Conservation (phyloP, 768 basidiomycete genomes). For the Rhodotorula kratochvilovae region DNA sequence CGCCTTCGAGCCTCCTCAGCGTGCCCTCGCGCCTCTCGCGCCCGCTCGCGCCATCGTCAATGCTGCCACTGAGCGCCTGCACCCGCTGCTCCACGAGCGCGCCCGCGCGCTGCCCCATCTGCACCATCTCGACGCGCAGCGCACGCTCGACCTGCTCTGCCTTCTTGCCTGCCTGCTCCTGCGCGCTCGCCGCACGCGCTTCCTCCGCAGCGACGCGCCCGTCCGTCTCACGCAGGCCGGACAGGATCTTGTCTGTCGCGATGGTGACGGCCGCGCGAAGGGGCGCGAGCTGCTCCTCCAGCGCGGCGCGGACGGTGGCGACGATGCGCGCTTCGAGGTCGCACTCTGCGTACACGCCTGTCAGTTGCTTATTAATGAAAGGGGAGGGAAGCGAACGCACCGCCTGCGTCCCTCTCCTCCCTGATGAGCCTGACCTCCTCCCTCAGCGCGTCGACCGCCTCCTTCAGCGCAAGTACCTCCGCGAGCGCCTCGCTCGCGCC, state of each 20-base stretch:
- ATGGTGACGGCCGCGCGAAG: background rate
- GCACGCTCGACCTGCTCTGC: background rate
- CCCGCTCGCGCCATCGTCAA: background rate
- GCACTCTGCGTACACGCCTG: too few species aligned
- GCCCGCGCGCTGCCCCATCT: background rate
- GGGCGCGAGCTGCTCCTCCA: background rate
- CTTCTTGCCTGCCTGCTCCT: background rate
- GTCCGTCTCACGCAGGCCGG: background rate
- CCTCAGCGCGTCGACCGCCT: background rate
- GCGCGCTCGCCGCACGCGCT: background rate
- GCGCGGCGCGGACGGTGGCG: background rate
- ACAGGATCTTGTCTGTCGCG: background rate
- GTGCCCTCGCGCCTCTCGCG: background rate
- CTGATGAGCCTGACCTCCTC: background rate
- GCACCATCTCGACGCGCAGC: background rate
- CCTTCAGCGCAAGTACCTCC: background rate
- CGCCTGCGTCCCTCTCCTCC: background rate
- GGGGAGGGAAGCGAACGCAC: background rate
- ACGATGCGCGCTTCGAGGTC: conserved; percentile 2
- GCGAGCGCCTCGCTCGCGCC: conserved; percentile 1
- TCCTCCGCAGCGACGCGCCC: background rate
- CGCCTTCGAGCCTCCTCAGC: background rate
- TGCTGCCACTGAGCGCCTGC: background rate
- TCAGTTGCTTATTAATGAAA: too few species aligned
- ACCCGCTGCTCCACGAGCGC: background rate